Evolutionary conservation across 129 eudicot species (phyloP), one percentile per base, ranked within the genome.

Genomic region (Lactuca sativa): DNA sequence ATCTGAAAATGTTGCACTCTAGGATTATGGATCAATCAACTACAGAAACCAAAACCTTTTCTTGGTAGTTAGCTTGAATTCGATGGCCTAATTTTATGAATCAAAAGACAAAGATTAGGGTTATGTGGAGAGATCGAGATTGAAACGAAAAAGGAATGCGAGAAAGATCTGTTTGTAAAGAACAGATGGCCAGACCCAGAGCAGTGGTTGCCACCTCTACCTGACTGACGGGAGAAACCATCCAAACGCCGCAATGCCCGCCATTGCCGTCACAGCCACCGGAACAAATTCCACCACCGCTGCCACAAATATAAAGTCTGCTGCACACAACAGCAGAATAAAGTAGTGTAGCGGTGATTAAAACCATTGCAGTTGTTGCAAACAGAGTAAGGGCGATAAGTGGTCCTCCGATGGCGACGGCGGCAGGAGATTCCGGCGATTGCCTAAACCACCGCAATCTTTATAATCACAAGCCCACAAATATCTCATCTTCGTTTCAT

Each of bases 181-280:
- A 43, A 43, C 49, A 43, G 14, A 43, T 43, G 13, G 14, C 49
- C 49, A 9, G 13, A 43, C 49, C 13, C 49, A 43, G 13, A 43
- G 13, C 49, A 43, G 30, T 25, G 30, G 48, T 41, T 9, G 48
- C 10, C 64, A 4, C 21, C 67, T 38, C 34, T 16, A 38, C n/a
- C 2, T 17, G 33, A 62, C 7, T 17, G 33, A 62, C n/a, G n/a
- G 33, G 52, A 38, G 47, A 62, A 62, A 25, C 67, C 31, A 62
- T 38, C 67, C 43, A 43, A 62, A 62, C 67, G 52, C 33, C 32
- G n/a, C 67, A 38, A 38, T 34, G 9, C 67, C 67, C 33, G 33
- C 52, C n/a, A 16, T 9, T 16, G 53, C 67, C 52, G 47, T 38
- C 51, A 17, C 51, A 1, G 52, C 33, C 7, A 8, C 52, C 32